phyloP scores from a whole-genome alignment of 75 land plant genomes.

The Cryptomeria japonica region DNA sequence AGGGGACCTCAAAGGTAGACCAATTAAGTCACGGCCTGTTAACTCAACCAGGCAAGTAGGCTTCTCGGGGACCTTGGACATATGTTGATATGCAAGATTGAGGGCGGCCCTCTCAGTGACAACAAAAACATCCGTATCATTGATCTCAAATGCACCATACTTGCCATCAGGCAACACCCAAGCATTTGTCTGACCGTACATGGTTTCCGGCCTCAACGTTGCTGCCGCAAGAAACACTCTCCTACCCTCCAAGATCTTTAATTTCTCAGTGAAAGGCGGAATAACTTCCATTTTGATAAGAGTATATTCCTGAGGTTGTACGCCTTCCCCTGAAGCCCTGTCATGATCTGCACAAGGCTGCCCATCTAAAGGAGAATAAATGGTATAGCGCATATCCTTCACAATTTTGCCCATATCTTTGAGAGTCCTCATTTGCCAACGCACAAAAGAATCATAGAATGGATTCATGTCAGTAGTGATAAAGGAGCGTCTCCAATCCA shows the following conservation, averaged over 20 bases:
- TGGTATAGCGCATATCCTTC: slow-evolving; percentile 59
- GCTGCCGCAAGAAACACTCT: slow-evolving; percentile 87
- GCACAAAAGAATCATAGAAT: slow-evolving; percentile 80
- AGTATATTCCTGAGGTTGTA: slow-evolving; percentile 19
- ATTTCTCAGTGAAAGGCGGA: slow-evolving; percentile 62
- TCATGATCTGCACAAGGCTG: slow-evolving; percentile 98
- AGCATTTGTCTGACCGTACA: slow-evolving; percentile 93
- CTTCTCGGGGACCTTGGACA: slow-evolving; percentile 68
- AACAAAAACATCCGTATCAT: slow-evolving; percentile 81
- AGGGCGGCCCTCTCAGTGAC: slow-evolving; percentile 72
- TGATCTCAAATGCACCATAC: slow-evolving; percentile 91
- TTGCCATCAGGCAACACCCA: slow-evolving; percentile 93
- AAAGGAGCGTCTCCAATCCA: slow-evolving; percentile 91
- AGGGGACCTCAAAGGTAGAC: slow-evolving; percentile 74
- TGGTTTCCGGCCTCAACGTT: slow-evolving; percentile 91
- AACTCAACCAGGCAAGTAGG: slow-evolving; percentile 79
- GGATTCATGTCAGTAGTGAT: slow-evolving; percentile 91
- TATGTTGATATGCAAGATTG: slow-evolving; percentile 77
- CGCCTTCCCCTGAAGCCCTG: slow-evolving; percentile 92
- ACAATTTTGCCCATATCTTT: slow-evolving; percentile 73
- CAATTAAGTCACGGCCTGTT: slow-evolving; percentile 82
- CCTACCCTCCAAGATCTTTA: slow-evolving; percentile 62
- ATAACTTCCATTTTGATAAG: slow-evolving; percentile 86
- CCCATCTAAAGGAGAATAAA: slow-evolving; percentile 87
- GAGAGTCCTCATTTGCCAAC: slow-evolving; percentile 83